A percentile compares a stretch with the other conserved stretches of the same genome.
Conservation (phyloP, 1,284 basidiomycete species). For the Malassezia psittaci region DNA sequence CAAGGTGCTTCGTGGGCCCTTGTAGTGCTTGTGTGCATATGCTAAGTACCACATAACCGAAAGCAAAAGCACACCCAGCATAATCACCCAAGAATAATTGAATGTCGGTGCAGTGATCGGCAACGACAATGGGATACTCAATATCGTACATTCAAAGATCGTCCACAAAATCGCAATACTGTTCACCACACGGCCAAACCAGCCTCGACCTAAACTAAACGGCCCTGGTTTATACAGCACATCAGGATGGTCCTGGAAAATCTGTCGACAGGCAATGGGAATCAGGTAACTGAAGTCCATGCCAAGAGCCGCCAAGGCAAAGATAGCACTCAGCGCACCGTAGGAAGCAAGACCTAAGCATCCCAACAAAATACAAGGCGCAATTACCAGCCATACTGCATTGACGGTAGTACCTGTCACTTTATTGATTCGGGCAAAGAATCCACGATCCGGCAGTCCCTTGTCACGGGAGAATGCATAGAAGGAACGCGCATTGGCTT, state of each 20-base stretch:
- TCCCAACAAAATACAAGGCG: slow-evolving; percentile 47
- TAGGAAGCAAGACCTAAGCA: slow-evolving; percentile 34
- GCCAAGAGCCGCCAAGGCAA: slow-evolving; percentile 58
- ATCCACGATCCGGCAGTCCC: slow-evolving; percentile 68
- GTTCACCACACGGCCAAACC: slow-evolving; percentile 60
- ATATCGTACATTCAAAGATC: slow-evolving; percentile 43
- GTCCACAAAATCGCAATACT: slow-evolving; percentile 56
- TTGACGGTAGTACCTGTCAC: slow-evolving; percentile 62
- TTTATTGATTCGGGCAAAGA: slow-evolving; percentile 62
- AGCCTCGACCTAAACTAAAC: slow-evolving; percentile 68
- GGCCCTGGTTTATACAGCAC: slow-evolving; percentile 73
- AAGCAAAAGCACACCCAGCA: slow-evolving; percentile 48
- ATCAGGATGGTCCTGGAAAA: slow-evolving; percentile 69
- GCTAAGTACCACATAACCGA: slow-evolving; percentile 50
- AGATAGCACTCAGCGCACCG: slow-evolving; percentile 40
- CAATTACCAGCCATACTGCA: slow-evolving; percentile 67
- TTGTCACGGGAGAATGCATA: slow-evolving; percentile 82
- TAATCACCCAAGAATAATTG: slow-evolving; percentile 47
- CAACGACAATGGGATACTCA: slow-evolving; percentile 29
- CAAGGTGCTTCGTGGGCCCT: slow-evolving; percentile 47
- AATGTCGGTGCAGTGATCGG: slow-evolving; percentile 26
- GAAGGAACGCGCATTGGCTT: slow-evolving; percentile 74
- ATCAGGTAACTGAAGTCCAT: slow-evolving; percentile 59
- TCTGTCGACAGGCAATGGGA: slow-evolving; percentile 53
- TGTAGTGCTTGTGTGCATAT: slow-evolving; percentile 50